These are phyloP conservation scores for Xylariaceae sp. DNA, from an alignment of 2,329 filamentous ascomycete genomes.

Conservation along the genomic window DNA sequence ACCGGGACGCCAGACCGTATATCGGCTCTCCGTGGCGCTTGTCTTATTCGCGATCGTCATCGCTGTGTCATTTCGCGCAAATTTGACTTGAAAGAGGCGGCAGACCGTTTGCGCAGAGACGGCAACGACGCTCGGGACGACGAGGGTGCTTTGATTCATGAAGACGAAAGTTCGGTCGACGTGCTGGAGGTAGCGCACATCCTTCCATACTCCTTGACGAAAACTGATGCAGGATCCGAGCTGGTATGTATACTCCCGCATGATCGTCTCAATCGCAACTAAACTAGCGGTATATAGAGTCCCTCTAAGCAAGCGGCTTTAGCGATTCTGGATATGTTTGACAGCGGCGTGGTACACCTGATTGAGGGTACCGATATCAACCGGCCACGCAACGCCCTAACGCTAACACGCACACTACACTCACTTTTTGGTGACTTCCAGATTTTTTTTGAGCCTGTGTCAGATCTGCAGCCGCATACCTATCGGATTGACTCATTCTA, in stretches of 20 bases:
- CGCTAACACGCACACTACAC: constrained; percentile 28
- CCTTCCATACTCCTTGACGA: not conserved
- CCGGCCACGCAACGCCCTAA: constrained; percentile 37
- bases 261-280: no score
- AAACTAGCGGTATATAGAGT: constrained; percentile 7
- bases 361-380: constrained; percentile 39
- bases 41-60: constrained; percentile 28
- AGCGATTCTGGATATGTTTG: constrained; percentile 40
- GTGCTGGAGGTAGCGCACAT: not conserved
- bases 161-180: not conserved
- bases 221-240: not conserved
- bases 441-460: constrained; percentile 27
- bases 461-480: constrained; percentile 1
- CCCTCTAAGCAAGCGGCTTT: constrained; percentile 32
- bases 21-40: constrained; percentile 23
- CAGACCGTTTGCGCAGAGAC: constrained; percentile 6
- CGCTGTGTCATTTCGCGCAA: constrained; percentile 26
- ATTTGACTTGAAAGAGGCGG: constrained; percentile 18
- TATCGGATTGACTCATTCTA: not conserved
- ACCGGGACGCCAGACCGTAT: constrained; percentile 22
- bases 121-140: constrained; percentile 23
- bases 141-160: constrained; percentile 18
- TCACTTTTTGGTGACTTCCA: constrained; percentile 30
- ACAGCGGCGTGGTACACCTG: constrained; percentile 31
- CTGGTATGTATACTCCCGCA: not conserved